These are phyloP conservation scores for Ophiostoma sp. DNA, from an alignment of 2,329 filamentous ascomycete species.

Conservation along the genomic window DNA sequence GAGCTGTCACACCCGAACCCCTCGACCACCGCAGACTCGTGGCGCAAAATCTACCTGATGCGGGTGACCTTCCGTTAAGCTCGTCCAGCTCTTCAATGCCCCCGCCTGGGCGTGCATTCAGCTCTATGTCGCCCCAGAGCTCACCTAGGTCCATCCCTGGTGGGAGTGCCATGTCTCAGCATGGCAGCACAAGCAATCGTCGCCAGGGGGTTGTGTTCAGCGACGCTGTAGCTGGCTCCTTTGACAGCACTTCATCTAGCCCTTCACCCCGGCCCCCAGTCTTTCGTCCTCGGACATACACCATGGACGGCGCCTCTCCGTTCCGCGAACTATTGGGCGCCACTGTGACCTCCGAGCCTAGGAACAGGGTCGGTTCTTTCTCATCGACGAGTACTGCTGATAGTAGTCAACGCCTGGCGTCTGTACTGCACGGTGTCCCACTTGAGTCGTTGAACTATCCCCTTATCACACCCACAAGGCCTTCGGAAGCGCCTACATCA, in stretches of 20 bases:
- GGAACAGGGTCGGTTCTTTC: slow-evolving; percentile 65
- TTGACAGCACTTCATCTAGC: slow-evolving; percentile 44
- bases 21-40: slow-evolving; percentile 32
- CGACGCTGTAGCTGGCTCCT: slow-evolving; percentile 48
- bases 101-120: slow-evolving; percentile 32
- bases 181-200: slow-evolving; percentile 31
- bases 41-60: slow-evolving; percentile 30
- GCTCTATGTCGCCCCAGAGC: slow-evolving; percentile 39
- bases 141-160: slow-evolving; percentile 46
- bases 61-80: slow-evolving; percentile 15
- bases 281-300: slow-evolving; percentile 51
- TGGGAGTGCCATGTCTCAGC: slow-evolving; percentile 28
- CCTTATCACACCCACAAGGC: slow-evolving; percentile 33
- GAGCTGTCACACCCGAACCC: slow-evolving; percentile 61
- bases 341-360: slow-evolving; percentile 42
- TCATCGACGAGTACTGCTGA: slow-evolving; percentile 56
- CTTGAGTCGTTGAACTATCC: slow-evolving; percentile 40
- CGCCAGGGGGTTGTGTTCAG: slow-evolving; percentile 58
- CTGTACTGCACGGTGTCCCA: slow-evolving; percentile 39
- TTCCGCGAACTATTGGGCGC: slow-evolving; percentile 43
- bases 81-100: slow-evolving; percentile 23
- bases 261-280: slow-evolving; percentile 37
- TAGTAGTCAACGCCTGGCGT: slow-evolving; percentile 34
- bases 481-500: slow-evolving; percentile 32
- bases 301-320: slow-evolving; percentile 46